Percentiles rank a stretch among this genome's conserved stretches.
phyloP scores from a whole-genome alignment of 2,329 filamentous ascomycete genomes.

The Cladosporium austrohemisphaericum region DNA sequence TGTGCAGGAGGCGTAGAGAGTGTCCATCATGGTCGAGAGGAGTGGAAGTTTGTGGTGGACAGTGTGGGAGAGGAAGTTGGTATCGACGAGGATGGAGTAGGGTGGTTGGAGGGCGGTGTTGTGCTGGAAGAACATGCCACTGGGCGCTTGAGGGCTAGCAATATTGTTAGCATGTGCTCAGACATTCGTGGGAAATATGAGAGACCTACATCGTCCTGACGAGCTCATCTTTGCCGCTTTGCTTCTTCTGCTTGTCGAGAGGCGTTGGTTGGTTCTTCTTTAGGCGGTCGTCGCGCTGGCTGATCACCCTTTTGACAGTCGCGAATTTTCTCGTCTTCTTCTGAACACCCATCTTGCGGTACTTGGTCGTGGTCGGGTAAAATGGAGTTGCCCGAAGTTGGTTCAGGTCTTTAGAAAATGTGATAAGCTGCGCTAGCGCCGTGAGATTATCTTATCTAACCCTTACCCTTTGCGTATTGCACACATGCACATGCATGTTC shows the following conservation, averaged over 20 bases:
- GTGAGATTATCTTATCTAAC: too few species aligned
- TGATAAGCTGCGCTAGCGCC: too few species aligned
- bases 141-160: conserved; percentile 32
- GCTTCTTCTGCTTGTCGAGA: conserved; percentile 55
- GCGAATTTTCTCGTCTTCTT: conserved; percentile 94
- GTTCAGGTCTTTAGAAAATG: too few species aligned
- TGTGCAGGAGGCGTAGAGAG: conserved; percentile 84
- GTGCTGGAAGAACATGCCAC: conserved; percentile 78
- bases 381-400: too few species aligned
- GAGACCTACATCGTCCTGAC: conserved; percentile 65
- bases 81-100: conserved; percentile 77
- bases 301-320: conserved; percentile 76
- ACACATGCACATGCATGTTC: too few species aligned
- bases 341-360: conserved; percentile 78
- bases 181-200: not conserved
- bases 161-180: not conserved
- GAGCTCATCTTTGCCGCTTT: conserved; percentile 54
- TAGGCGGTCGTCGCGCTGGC: conserved; percentile 72
- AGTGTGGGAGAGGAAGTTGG: conserved; percentile 87
- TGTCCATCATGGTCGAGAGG: conserved; percentile 87
- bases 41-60: conserved; percentile 87
- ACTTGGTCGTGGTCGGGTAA: not conserved
- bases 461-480: too few species aligned
- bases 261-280: conserved; percentile 74
- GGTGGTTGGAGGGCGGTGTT: conserved; percentile 83